Evolutionary conservation across 192 early-diverging fungal genomes (phyloP).

Genomic region (Gamsiella multidivaricata): DNA sequence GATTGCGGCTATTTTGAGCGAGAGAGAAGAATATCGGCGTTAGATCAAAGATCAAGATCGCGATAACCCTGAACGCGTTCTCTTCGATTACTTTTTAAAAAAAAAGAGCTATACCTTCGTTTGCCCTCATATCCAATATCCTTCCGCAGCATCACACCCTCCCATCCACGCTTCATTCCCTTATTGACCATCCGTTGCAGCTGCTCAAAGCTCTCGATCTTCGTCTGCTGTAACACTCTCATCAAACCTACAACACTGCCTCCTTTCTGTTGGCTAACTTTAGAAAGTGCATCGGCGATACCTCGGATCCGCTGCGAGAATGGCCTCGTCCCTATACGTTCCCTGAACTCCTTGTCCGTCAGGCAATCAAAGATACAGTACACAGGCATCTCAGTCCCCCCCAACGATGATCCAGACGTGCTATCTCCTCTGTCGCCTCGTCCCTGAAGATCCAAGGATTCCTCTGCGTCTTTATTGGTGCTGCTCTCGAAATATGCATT

Average conservation of each 20-base stretch:
- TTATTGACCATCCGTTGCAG: constrained; percentile 35
- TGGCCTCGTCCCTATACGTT: constrained; percentile 12
- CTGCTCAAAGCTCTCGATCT: constrained; percentile 41
- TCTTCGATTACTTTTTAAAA: not conserved
- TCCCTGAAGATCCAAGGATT: too few species aligned
- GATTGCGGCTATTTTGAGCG: constrained; percentile 53
- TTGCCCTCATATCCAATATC: constrained; percentile 64
- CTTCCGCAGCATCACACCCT: constrained; percentile 63
- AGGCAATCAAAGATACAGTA: constrained; percentile 65
- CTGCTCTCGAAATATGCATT: constrained; percentile 8
- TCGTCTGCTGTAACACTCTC: constrained; percentile 29
- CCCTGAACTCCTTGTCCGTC: constrained; percentile 41
- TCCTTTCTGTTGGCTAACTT: not conserved
- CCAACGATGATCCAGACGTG: not conserved
- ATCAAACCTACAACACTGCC: not conserved
- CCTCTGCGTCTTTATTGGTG: not conserved
- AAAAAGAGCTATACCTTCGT: constrained; percentile 53
- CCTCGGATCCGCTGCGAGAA: constrained; percentile 49
- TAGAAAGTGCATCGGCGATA: constrained; percentile 11
- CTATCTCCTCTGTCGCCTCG: not conserved
- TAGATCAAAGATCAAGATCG: too few species aligned
- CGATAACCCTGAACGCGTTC: too few species aligned
- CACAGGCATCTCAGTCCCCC: constrained; percentile 1
- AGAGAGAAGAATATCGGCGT: not conserved
- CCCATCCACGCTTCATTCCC: constrained; percentile 58